Percentiles rank a stretch among this genome's conserved stretches.
These are phyloP conservation scores for Phytophthora syringae DNA, from an alignment of 352 stramenopile genomes.

Conservation along the genomic window DNA sequence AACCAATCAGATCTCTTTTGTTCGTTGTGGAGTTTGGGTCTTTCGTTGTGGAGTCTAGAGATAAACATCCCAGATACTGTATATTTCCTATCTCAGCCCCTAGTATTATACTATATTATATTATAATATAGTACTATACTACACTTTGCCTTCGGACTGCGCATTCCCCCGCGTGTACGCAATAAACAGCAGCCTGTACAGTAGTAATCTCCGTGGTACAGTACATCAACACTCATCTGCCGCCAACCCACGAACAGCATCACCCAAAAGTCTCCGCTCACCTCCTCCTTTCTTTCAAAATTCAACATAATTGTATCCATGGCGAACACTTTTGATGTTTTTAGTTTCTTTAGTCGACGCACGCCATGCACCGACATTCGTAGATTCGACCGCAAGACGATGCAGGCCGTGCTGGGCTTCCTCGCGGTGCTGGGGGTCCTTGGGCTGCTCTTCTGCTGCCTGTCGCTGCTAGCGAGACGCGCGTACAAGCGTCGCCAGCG, in stretches of 20 bases:
- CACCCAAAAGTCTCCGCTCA: slow-evolving; percentile 5
- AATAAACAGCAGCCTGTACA: too few species aligned
- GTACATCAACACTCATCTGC: slow-evolving; percentile 21
- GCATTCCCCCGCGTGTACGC: too few species aligned
- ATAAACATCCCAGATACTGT: too few species aligned
- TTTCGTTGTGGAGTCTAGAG: too few species aligned
- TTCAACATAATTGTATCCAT: slow-evolving; percentile 9
- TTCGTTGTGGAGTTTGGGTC: too few species aligned
- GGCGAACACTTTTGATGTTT: slow-evolving; percentile 8
- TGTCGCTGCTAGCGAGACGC: slow-evolving; percentile 22
- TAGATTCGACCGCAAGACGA: slow-evolving; percentile 12
- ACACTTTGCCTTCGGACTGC: too few species aligned
- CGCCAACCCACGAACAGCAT: not conserved
- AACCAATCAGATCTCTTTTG: too few species aligned
- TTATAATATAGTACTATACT: too few species aligned
- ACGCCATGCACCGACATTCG: slow-evolving; percentile 9
- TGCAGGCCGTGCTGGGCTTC: slow-evolving; percentile 26
- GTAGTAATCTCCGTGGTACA: too few species aligned
- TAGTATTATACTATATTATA: too few species aligned
- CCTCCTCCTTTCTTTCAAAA: not conserved
- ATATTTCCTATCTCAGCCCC: too few species aligned
- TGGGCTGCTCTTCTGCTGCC: slow-evolving; percentile 27
- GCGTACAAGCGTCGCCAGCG: slow-evolving; percentile 27
- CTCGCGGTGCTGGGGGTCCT: slow-evolving; percentile 26
- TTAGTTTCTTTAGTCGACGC: not conserved